These are phyloP conservation scores for Microbotryomycetes sp. DNA, from an alignment of 1,284 basidiomycete species.

Conservation along the genomic window DNA sequence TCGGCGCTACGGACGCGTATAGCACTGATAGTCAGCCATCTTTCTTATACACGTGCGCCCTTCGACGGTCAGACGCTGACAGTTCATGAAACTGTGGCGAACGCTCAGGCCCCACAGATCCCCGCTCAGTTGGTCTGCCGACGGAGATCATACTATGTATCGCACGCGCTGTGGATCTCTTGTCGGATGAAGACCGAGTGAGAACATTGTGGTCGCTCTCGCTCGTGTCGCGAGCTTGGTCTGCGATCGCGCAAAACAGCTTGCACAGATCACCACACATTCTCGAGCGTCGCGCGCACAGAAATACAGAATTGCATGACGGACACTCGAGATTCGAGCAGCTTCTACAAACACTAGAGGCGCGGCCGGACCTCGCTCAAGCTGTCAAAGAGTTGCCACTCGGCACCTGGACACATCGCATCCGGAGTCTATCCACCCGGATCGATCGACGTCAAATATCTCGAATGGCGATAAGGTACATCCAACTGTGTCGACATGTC, in stretches of 20 bases:
- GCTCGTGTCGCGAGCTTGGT: constrained; percentile 10
- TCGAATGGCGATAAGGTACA: background rate
- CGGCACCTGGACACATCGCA: constrained; percentile 1
- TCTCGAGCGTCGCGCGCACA: constrained; percentile 8
- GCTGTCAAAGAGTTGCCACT: constrained; percentile 2
- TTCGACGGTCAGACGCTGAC: too few relatives aligned
- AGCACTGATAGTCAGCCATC: background rate
- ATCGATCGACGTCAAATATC: constrained; percentile 3
- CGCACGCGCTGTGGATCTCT: too few relatives aligned
- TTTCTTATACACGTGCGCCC: background rate
- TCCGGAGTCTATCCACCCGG: background rate
- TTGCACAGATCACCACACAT: constrained; percentile 1
- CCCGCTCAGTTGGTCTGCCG: too few relatives aligned
- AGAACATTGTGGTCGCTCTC: constrained; percentile 11
- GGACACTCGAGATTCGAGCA: background rate
- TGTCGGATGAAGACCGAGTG: background rate
- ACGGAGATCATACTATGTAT: too few relatives aligned
- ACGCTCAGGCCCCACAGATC: too few relatives aligned
- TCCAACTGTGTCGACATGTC: background rate
- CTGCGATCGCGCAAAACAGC: constrained; percentile 4
- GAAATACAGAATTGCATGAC: background rate
- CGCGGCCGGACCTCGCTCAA: background rate
- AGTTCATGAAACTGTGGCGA: too few relatives aligned
- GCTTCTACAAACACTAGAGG: constrained; percentile 1
- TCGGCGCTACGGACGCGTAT: background rate